Percentiles rank a stretch among this genome's conserved stretches.
phyloP scores from a whole-genome alignment of 495 filamentous ascomycete genomes.

The Penicillium cinerascens region DNA sequence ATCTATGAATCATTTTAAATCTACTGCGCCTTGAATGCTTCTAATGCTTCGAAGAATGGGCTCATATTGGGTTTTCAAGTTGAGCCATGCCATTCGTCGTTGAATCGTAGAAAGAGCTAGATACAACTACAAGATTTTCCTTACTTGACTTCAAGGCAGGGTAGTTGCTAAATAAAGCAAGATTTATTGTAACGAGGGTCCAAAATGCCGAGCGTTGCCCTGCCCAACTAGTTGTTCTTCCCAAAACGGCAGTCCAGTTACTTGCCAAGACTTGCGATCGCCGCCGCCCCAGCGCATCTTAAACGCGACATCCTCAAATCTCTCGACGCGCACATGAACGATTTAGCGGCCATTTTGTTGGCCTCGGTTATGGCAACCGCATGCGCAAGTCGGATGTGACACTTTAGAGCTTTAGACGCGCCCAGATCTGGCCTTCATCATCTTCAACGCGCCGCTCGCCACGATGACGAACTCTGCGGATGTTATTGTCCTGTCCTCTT shows the following conservation, averaged over 20 bases:
- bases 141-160: not conserved
- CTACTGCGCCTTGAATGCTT: not conserved
- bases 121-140: not conserved
- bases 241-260: slow-evolving; percentile 33
- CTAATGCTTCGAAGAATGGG: not conserved
- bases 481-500: slow-evolving; percentile 41
- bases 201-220: slow-evolving; percentile 35
- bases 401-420: not conserved
- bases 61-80: not conserved
- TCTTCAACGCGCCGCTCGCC: slow-evolving; percentile 7
- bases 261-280: slow-evolving; percentile 38
- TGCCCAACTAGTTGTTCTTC: slow-evolving; percentile 24
- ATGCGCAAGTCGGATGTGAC: not conserved
- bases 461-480: slow-evolving; percentile 32
- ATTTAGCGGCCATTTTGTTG: not conserved
- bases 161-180: not conserved
- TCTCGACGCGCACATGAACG: not conserved
- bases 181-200: not conserved
- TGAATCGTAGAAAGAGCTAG: not conserved
- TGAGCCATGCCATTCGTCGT: not conserved
- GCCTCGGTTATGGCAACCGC: not conserved
- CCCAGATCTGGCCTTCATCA: not conserved
- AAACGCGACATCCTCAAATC: not conserved
- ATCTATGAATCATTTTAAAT: not conserved
- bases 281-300: slow-evolving; percentile 9